Conservation (phyloP, 2,329 filamentous ascomycete genomes). For the Talaromyces atroroseus region DNA sequence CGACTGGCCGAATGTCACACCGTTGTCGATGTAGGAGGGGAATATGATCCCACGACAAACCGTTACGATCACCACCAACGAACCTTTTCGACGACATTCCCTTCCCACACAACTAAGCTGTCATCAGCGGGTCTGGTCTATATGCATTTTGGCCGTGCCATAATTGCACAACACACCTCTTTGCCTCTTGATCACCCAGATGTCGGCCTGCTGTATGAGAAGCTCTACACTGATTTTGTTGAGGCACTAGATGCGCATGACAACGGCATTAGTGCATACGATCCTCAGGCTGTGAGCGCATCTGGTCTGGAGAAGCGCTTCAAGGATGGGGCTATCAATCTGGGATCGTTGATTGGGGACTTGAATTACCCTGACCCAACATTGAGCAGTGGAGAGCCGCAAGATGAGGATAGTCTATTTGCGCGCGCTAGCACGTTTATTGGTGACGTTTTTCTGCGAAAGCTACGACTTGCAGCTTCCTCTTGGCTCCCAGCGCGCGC, state of each 20-base stretch:
- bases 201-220: conserved; percentile 71
- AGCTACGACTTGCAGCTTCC: conserved; percentile 66
- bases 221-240: conserved; percentile 88
- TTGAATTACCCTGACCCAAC: conserved; percentile 62
- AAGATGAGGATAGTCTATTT: conserved; percentile 81
- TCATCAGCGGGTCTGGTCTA: conserved; percentile 92
- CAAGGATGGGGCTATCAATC: conserved; percentile 72
- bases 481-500: conserved; percentile 85
- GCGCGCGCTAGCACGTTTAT: conserved; percentile 71
- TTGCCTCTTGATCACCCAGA: conserved; percentile 58
- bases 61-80: conserved; percentile 98
- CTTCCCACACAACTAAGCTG: conserved; percentile 77
- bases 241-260: conserved; percentile 97
- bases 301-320: conserved; percentile 78
- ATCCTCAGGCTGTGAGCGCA: conserved; percentile 61
- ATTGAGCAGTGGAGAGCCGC: conserved; percentile 48
- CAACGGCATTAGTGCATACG: conserved; percentile 84
- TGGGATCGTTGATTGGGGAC: conserved; percentile 76
- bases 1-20: conserved; percentile 79
- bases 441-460: conserved; percentile 79
- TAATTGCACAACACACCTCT: conserved; percentile 65
- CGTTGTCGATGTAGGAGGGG: conserved; percentile 94
- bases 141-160: conserved; percentile 84
- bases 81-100: conserved; percentile 79
- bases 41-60: conserved; percentile 70